Evolutionary conservation across 495 filamentous ascomycete genomes (phyloP).

Genomic region (Penicillium angulare): DNA sequence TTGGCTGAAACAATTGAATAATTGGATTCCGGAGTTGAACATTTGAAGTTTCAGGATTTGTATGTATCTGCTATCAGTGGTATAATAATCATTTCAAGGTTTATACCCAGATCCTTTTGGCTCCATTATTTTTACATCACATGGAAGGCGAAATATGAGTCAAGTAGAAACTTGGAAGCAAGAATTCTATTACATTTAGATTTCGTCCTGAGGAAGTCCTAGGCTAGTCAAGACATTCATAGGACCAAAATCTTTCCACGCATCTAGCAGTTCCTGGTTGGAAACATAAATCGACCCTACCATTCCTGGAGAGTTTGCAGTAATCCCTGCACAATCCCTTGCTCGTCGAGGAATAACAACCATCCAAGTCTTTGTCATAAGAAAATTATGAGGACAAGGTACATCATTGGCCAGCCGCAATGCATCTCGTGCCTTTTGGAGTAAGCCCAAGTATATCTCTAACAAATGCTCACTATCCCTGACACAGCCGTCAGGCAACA

Average conservation of each 20-base stretch:
- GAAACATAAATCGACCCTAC: constrained; percentile 37
- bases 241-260: constrained; percentile 29
- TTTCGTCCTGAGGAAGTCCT: constrained; percentile 10
- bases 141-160: too few relatives aligned
- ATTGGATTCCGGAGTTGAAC: not conserved
- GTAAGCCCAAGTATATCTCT: constrained; percentile 21
- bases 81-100: not conserved
- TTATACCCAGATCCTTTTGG: not conserved
- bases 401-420: constrained; percentile 6
- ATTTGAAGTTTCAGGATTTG: not conserved
- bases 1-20: not conserved
- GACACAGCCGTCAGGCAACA: not conserved
- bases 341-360: constrained; percentile 35
- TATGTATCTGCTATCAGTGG: too few relatives aligned
- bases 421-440: constrained; percentile 21
- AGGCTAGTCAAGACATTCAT: constrained; percentile 19
- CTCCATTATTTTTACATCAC: too few relatives aligned
- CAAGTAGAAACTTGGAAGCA: too few relatives aligned
- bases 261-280: constrained; percentile 25
- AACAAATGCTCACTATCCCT: not conserved
- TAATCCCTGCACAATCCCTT: constrained; percentile 20
- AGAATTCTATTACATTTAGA: not conserved
- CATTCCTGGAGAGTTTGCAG: constrained; percentile 39
- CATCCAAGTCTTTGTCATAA: constrained; percentile 38
- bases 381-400: constrained; percentile 38